Conservation (phyloP, 495 filamentous ascomycete genomes). For the Neurospora sp. region DNA sequence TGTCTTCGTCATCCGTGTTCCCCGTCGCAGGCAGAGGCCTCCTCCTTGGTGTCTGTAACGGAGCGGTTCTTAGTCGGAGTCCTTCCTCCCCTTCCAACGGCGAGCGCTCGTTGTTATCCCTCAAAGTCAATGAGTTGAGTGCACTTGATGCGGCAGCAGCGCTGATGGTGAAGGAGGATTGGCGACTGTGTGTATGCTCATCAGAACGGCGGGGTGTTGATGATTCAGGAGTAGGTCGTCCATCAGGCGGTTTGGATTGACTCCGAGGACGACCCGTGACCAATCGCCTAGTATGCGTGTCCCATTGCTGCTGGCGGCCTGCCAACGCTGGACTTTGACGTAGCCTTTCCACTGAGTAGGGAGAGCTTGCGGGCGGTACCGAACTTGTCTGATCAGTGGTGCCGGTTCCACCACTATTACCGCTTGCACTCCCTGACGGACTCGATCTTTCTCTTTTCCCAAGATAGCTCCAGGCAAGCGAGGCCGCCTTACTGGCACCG, state of each 20-base stretch:
- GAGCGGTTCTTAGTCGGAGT: constrained; percentile 5
- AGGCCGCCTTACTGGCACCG: constrained; percentile 74
- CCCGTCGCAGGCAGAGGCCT: constrained; percentile 6
- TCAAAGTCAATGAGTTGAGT: constrained; percentile 22
- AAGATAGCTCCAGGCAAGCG: constrained; percentile 65
- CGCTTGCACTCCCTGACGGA: constrained; percentile 3
- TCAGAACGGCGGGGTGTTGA: constrained; percentile 11
- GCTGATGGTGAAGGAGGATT: constrained; percentile 31
- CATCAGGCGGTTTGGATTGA: constrained; percentile 10
- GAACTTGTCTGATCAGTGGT: constrained; percentile 2
- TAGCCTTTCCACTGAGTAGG: constrained; percentile 12
- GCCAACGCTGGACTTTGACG: constrained; percentile 18
- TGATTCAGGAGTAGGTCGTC: constrained; percentile 14
- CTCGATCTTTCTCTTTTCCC: constrained; percentile 11
- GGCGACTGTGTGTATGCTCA: constrained; percentile 13
- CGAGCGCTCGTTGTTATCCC: constrained; percentile 10
- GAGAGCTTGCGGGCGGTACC: constrained; percentile 9
- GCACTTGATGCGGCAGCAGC: constrained; percentile 34
- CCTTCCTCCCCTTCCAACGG: constrained; percentile 6
- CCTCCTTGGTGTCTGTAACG: constrained; percentile 7
- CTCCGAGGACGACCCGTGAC: constrained; percentile 18
- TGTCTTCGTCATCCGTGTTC: constrained; percentile 2
- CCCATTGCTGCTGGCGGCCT: constrained; percentile 23
- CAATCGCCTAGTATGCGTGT: constrained; percentile 35
- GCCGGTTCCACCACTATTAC: neutral